Percentiles rank a stretch among this genome's conserved stretches.
Conservation (phyloP, 768 basidiomycete genomes). For the Antrodiella citrinella region DNA sequence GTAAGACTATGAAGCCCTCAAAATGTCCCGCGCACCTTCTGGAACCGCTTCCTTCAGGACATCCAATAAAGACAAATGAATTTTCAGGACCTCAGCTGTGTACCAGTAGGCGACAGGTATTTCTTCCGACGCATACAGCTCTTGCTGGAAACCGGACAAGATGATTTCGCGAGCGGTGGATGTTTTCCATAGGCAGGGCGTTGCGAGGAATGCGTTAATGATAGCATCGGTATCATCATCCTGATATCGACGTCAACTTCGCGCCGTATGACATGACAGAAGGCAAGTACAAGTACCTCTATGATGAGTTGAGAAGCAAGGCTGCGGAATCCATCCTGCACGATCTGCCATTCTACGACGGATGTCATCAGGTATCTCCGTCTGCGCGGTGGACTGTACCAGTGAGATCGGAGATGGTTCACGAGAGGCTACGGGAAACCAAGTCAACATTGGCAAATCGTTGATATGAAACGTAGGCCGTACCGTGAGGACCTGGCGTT, state of each 20-base stretch:
- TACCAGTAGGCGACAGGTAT: slow-evolving; percentile 76
- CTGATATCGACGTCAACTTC: slow-evolving; percentile 11
- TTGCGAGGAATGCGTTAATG: slow-evolving; percentile 29
- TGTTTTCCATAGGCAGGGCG: slow-evolving; percentile 51
- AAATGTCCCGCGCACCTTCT: slow-evolving; percentile 24
- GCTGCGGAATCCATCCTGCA: slow-evolving; percentile 40
- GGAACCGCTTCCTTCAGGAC: slow-evolving; percentile 31
- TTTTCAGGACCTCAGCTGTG: slow-evolving; percentile 44
- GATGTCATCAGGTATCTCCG: slow-evolving; percentile 59
- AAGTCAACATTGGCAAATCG: neutral
- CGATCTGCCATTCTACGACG: slow-evolving; percentile 55
- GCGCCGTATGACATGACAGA: neutral
- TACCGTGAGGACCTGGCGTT: no score
- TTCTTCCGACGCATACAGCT: slow-evolving; percentile 63
- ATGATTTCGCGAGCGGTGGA: slow-evolving; percentile 58
- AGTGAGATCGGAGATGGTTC: slow-evolving; percentile 48
- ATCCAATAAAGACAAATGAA: slow-evolving; percentile 48
- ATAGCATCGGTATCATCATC: slow-evolving; percentile 7
- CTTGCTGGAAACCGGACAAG: slow-evolving; percentile 69
- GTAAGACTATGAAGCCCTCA: neutral
- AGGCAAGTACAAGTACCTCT: slow-evolving; percentile 13
- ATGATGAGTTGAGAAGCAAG: slow-evolving; percentile 16
- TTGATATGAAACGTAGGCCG: no score
- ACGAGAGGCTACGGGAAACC: neutral
- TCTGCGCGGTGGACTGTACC: slow-evolving; percentile 62